These are phyloP conservation scores for Diaporthe sp. DNA, from an alignment of 2,329 filamentous ascomycete species.

Conservation along the genomic window DNA sequence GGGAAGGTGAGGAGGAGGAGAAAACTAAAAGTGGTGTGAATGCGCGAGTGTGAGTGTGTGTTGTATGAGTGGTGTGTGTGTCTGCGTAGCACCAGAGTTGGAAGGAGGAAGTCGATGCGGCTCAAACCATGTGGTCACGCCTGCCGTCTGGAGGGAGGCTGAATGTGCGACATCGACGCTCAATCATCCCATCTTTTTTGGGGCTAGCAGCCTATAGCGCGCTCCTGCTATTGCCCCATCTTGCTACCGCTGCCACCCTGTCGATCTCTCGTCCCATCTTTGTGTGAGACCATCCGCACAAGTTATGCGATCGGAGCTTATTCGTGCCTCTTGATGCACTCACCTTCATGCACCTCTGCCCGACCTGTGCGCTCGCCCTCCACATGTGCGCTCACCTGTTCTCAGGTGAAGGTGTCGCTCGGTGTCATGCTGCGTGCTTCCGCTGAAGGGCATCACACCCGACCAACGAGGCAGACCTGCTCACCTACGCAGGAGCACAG, in stretches of 20 bases:
- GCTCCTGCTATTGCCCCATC: slow-evolving; percentile 15
- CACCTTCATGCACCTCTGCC: slow-evolving; percentile 16
- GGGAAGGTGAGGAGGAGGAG: not conserved
- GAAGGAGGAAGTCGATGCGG: slow-evolving; percentile 38
- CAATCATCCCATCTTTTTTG: slow-evolving; percentile 31
- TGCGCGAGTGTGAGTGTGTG: not conserved
- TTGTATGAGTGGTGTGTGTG: not conserved
- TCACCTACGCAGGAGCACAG: not conserved
- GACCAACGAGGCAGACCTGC: not conserved
- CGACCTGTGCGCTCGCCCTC: not conserved
- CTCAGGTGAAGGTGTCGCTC: not conserved
- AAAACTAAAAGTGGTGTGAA: not conserved
- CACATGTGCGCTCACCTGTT: not conserved
- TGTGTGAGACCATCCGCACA: slow-evolving; percentile 21
- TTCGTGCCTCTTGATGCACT: slow-evolving; percentile 20
- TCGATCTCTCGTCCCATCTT: slow-evolving; percentile 35
- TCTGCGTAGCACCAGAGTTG: not conserved
- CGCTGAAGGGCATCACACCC: not conserved
- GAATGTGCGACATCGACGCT: slow-evolving; percentile 37
- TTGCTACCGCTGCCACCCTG: slow-evolving; percentile 30
- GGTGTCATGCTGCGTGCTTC: not conserved
- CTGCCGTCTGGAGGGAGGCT: slow-evolving; percentile 28
- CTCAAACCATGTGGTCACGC: slow-evolving; percentile 40
- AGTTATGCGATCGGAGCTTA: slow-evolving; percentile 26
- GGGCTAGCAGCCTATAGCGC: slow-evolving; percentile 28